A percentile compares a stretch with the other conserved stretches of the same genome.
Conservation (phyloP, 2,329 filamentous ascomycete genomes). For the Escovopsis sp. region DNA sequence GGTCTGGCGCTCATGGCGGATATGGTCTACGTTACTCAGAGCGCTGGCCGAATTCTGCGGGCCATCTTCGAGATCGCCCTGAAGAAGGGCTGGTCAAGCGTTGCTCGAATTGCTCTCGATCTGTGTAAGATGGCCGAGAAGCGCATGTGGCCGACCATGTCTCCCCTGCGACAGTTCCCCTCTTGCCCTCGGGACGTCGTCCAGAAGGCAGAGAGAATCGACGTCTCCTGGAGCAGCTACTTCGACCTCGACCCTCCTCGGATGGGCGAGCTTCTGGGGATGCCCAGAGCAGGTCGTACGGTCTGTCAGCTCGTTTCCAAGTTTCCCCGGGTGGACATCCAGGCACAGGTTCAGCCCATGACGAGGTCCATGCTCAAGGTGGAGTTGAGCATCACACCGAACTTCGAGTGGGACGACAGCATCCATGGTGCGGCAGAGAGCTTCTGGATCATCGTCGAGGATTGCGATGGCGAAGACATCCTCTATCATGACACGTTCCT, state of each 20-base stretch:
- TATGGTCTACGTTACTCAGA: slow-evolving; percentile 97
- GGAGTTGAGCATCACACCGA: slow-evolving; percentile 81
- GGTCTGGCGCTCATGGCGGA: slow-evolving; percentile 95
- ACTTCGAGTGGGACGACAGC: slow-evolving; percentile 88
- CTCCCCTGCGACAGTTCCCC: slow-evolving; percentile 81
- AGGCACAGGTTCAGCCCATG: slow-evolving; percentile 87
- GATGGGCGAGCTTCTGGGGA: slow-evolving; percentile 85
- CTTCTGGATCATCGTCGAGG: slow-evolving; percentile 96
- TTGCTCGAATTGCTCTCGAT: slow-evolving; percentile 82
- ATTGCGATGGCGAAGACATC: slow-evolving; percentile 93
- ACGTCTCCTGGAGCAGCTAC: slow-evolving; percentile 85
- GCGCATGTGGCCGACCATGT: slow-evolving; percentile 99
- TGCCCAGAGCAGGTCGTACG: slow-evolving; percentile 73
- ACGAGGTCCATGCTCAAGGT: slow-evolving; percentile 86
- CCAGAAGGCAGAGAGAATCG: slow-evolving; percentile 85
- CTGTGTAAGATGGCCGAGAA: slow-evolving; percentile 99
- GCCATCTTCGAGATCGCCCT: slow-evolving; percentile 96
- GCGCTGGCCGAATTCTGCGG: slow-evolving; percentile 85
- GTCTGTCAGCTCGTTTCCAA: slow-evolving; percentile 82
- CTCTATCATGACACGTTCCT: slow-evolving; percentile 91
- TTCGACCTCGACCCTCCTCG: slow-evolving; percentile 92
- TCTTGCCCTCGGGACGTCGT: slow-evolving; percentile 71
- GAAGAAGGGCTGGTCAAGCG: slow-evolving; percentile 89
- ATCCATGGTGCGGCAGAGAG: slow-evolving; percentile 79
- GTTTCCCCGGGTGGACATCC: slow-evolving; percentile 83